Evolutionary conservation across 345 rosid species (phyloP), one percentile per base, ranked within the genome.

Genomic region (Heritiera fomes): DNA sequence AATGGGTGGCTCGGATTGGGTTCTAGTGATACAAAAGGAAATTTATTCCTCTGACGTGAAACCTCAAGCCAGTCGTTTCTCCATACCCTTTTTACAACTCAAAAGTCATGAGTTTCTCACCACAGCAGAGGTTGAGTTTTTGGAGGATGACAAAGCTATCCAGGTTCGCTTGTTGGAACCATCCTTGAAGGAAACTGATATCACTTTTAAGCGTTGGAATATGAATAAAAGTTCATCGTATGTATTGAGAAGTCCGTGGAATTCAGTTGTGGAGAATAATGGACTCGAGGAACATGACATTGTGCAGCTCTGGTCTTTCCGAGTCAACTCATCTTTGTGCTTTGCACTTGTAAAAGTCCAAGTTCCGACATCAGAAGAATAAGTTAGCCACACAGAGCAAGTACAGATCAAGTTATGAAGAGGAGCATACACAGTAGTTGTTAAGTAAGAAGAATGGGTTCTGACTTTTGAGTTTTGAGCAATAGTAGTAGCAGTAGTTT

Each of bases 241-340:
- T 60, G 38, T 60, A 0, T 2, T 60, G 14, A 60, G 11, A 13
- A 10, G 0, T 0, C 1, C 3, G 13, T 60, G 64, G 64, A 60
- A 60, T 23, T 23, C 64, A 8, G 34, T 60, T 3, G 64, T 28
- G 14, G 0, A 9, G 2, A 3, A 23, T 28, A 23, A 60, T 28
- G 15, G 38, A 28, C 38, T 60, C 34, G 3, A 60, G 11, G 1
- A 10, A 1, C 2, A 23, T 10, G 64, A 60, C 3, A 8, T 15
- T 4, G 60, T 71, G 43, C 75, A 71, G 8, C 60, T 71, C 4
- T 71, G 75, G 60, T 50, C 75, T 15, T 71, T 50, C 7, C 75
- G 60, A 18, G 75, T 50, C 13, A 17, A 30, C 0, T 50, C 45
- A 5, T 7, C 1, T 10, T 8, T 71, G 23, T 50, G 43, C 23